Base-by-base conservation (phyloP, 805 yeast species). In the Starmerella bombi region DNA sequence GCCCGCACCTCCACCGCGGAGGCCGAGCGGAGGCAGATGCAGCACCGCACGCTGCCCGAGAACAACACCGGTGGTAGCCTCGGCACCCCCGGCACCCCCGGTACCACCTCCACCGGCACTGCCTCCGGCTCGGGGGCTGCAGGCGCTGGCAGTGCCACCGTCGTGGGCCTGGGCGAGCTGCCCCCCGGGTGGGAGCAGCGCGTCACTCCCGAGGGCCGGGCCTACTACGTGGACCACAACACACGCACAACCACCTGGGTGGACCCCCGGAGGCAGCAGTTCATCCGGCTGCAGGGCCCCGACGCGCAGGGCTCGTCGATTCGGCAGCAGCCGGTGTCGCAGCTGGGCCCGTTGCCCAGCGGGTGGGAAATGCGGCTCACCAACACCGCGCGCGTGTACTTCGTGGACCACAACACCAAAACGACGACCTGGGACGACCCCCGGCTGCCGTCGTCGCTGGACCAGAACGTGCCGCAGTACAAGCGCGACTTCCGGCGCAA, bases 341-440 rank as follows among this genome's bases (percentile, higher is more conserved):
- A 93, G 58, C 70, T 91, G 61, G 98, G 98, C 15, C 98, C 98
- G 40, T 69, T 91, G 57, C 99, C 99, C 36, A 76, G 88, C 40
- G 99, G 99, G 40, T 91, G 99, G 99, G 99, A 91, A 67, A 91
- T 91, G 99, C 80, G 99, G 64, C 72, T 91, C 57, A 93, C 99
- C 32, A 91, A 91, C 62, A 91, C 98, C 1, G 96, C 98, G 8
- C 75, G 99, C 61, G 98, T 91, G 18, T 91, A 91, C 62, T 91
- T 91, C 61, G 99, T 91, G 50, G 99, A 91, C 62, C 99, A 91
- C 67, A 91, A 91, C 64, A 91, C 99, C 25, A 91, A 91, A 66
- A 91, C 99, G 0, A 91, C 99, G 0, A 91, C 99, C 1, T 91
- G 99, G 99, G 99, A 91, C 63, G 99, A 91, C 60, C 99, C 99